These are phyloP conservation scores for Aspergillus pseudonomiae DNA, from an alignment of 2,329 filamentous ascomycete genomes.

Conservation along the genomic window DNA sequence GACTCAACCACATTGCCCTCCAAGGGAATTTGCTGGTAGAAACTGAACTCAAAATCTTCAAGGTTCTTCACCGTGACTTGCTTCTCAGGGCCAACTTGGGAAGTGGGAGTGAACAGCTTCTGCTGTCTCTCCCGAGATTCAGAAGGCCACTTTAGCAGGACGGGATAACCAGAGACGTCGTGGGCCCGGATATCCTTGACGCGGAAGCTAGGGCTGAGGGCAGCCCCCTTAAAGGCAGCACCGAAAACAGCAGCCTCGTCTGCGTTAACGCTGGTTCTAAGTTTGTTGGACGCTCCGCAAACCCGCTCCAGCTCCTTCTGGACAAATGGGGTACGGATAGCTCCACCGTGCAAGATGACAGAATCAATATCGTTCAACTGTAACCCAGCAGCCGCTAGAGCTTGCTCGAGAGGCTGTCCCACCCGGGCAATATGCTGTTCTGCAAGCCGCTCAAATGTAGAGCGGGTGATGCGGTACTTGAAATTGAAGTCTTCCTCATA, in stretches of 20 bases:
- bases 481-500: slow-evolving; percentile 88
- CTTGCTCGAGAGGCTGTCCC: slow-evolving; percentile 68
- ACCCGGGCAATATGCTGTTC: slow-evolving; percentile 70
- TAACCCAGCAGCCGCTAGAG: slow-evolving; percentile 73
- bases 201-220: slow-evolving; percentile 90
- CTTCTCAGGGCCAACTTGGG: slow-evolving; percentile 76
- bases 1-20: slow-evolving; percentile 54
- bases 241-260: slow-evolving; percentile 97
- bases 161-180: slow-evolving; percentile 75
- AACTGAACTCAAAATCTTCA: slow-evolving; percentile 76
- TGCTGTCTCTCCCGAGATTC: slow-evolving; percentile 74
- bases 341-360: slow-evolving; percentile 90
- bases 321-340: slow-evolving; percentile 88
- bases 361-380: slow-evolving; percentile 78
- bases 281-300: slow-evolving; percentile 72
- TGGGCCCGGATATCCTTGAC: slow-evolving; percentile 91
- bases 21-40: slow-evolving; percentile 71
- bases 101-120: slow-evolving; percentile 78
- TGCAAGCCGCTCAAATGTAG: slow-evolving; percentile 79
- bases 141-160: slow-evolving; percentile 74
- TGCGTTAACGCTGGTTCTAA: slow-evolving; percentile 92
- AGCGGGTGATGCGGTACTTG: slow-evolving; percentile 81
- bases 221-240: slow-evolving; percentile 89
- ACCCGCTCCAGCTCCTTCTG: slow-evolving; percentile 83
- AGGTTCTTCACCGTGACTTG: slow-evolving; percentile 81